A percentile compares a stretch with the other conserved stretches of the same genome.
Conservation (phyloP, 768 basidiomycete species). For the Rhodotorula diobovata region DNA sequence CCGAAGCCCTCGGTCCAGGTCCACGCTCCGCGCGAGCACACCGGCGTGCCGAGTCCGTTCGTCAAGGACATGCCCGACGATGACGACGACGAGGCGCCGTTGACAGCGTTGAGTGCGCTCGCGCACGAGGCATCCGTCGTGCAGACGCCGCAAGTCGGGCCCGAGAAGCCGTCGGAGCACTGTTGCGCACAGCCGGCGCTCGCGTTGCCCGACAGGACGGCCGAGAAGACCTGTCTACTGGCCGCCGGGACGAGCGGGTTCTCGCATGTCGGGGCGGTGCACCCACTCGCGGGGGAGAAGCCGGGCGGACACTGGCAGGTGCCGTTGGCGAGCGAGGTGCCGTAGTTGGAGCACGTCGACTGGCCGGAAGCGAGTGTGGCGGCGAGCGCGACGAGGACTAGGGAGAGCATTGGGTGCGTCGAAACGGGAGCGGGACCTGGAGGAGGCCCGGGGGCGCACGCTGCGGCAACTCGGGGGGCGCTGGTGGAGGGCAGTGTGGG, state of each 20-base stretch:
- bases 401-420: neutral
- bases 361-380: neutral
- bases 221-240: constrained; percentile 52
- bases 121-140: constrained; percentile 64
- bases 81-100: neutral
- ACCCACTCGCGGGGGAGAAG: constrained; percentile 63
- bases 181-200: constrained; percentile 36
- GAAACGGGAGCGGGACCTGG: too few species aligned
- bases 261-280: constrained; percentile 68
- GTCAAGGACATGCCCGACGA: neutral
- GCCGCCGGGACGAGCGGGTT: constrained; percentile 63
- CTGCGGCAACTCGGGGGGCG: too few species aligned
- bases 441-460: too few species aligned
- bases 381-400: neutral
- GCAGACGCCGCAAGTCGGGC: constrained; percentile 70
- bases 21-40: constrained; percentile 64
- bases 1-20: constrained; percentile 77
- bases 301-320: constrained; percentile 77
- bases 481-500: too few species aligned
- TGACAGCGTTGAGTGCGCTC: constrained; percentile 51
- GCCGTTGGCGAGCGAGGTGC: constrained; percentile 50
- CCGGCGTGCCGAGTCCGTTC: constrained; percentile 46
- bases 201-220: constrained; percentile 5
- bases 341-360: constrained; percentile 63
- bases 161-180: constrained; percentile 62